phyloP scores from a whole-genome alignment of 1,139 yeast species.

The Lodderomyces elongisporus region DNA sequence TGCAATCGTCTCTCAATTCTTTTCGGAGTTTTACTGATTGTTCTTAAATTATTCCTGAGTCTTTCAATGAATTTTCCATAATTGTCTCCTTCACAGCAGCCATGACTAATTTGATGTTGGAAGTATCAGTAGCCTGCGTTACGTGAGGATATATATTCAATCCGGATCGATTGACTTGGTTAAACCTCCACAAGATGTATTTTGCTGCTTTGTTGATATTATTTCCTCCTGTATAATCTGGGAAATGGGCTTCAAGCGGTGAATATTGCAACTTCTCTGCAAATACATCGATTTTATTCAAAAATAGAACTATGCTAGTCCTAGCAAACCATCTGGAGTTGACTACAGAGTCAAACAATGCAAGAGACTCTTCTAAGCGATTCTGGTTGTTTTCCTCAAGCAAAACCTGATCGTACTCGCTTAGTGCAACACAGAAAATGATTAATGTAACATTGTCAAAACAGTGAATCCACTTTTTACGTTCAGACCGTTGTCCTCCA shows the following conservation, averaged over 20 bases:
- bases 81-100: conserved; percentile 91
- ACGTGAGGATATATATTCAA: conserved; percentile 83
- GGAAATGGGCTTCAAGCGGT: conserved; percentile 79
- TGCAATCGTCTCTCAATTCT: too few species aligned
- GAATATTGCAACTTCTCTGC: conserved; percentile 79
- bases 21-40: too few species aligned
- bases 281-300: conserved; percentile 86
- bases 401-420: conserved; percentile 84
- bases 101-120: conserved; percentile 80
- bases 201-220: conserved; percentile 93
- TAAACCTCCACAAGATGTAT: conserved; percentile 86
- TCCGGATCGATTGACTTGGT: conserved; percentile 78
- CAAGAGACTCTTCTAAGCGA: conserved; percentile 79
- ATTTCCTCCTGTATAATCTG: conserved; percentile 85
- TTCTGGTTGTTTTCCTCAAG: conserved; percentile 77
- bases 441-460: conserved; percentile 88
- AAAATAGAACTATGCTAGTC: conserved; percentile 77
- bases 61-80: conserved; percentile 76
- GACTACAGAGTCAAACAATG: conserved; percentile 82
- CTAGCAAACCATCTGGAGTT: conserved; percentile 93
- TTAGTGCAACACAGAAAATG: conserved; percentile 83
- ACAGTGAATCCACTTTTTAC: conserved; percentile 94
- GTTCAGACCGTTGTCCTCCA: conserved; percentile 91
- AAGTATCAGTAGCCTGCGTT: conserved; percentile 92
- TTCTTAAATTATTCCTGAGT: conserved; percentile 82